A percentile compares a stretch with the other conserved stretches of the same genome.
phyloP scores from a whole-genome alignment of 257 asterid genomes.

The Buddleja alternifolia region DNA sequence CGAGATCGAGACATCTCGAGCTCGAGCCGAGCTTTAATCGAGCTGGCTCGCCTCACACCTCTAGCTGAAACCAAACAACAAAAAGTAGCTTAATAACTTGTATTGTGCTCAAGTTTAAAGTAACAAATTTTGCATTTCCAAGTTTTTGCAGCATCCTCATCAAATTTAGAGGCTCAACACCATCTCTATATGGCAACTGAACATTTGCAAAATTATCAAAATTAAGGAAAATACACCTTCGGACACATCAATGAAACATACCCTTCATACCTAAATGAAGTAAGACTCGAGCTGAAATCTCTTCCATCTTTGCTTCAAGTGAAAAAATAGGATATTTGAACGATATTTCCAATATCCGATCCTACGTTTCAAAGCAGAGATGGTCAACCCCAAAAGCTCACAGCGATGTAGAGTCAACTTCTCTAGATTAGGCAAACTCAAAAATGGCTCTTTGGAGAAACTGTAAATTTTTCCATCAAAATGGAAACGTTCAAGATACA shows the following conservation, averaged over 20 bases:
- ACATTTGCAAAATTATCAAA: neutral
- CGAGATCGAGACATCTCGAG: no score
- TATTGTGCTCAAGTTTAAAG: slow-evolving; percentile 24
- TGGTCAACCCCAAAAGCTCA: slow-evolving; percentile 14
- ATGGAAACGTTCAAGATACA: slow-evolving; percentile 22
- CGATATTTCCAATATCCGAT: slow-evolving; percentile 28
- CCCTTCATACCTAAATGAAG: slow-evolving; percentile 27
- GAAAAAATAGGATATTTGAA: neutral
- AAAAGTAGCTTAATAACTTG: no score
- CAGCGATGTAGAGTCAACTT: slow-evolving; percentile 30
- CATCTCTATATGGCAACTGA: slow-evolving; percentile 10
- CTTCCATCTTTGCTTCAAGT: neutral
- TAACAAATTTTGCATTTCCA: slow-evolving; percentile 32
- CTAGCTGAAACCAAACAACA: no score
- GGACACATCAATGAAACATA: slow-evolving; percentile 8
- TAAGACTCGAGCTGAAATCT: slow-evolving; percentile 16
- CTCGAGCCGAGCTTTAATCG: no score
- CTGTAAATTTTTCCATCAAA: slow-evolving; percentile 11
- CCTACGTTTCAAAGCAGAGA: slow-evolving; percentile 32
- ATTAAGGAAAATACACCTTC: slow-evolving; percentile 4
- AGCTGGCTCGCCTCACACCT: no score
- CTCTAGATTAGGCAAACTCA: slow-evolving; percentile 30
- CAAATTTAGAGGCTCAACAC: slow-evolving; percentile 6
- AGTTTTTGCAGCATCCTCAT: slow-evolving; percentile 24
- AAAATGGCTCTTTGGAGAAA: slow-evolving; percentile 32